Evolutionary conservation across 179 eudicot species (phyloP).

Genomic region (Heliamphora pulchella): DNA sequence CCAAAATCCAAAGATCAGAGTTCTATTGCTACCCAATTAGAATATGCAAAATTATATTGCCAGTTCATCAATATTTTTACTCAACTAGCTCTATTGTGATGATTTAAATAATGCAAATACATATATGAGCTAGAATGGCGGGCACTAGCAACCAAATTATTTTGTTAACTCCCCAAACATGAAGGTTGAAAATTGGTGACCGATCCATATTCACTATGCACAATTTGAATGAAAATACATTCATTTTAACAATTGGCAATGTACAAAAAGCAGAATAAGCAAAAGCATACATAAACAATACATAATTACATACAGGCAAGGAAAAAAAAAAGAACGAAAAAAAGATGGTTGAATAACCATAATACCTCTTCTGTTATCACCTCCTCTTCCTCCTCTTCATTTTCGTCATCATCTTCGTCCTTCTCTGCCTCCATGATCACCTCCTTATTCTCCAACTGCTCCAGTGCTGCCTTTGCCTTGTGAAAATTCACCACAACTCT

Average conservation of each 20-base stretch:
- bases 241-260: not conserved
- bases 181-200: not conserved
- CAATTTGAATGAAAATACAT: not conserved
- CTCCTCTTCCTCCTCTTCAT: constrained; percentile 57
- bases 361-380: constrained; percentile 75
- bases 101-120: not conserved
- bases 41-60: too few species aligned
- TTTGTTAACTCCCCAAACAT: not conserved
- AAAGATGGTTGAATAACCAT: not conserved
- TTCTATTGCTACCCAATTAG: too few species aligned
- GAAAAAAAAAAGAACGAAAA: not conserved
- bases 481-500: constrained; percentile 40
- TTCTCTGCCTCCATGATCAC: constrained; percentile 35
- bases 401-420: constrained; percentile 33
- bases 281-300: not conserved
- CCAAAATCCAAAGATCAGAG: not conserved
- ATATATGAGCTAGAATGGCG: not conserved
- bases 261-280: not conserved
- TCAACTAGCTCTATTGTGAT: too few species aligned
- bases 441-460: constrained; percentile 77
- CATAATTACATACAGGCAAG: not conserved
- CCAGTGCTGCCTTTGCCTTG: constrained; percentile 68
- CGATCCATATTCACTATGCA: not conserved
- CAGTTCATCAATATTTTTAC: too few species aligned
- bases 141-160: not conserved